Conservation (phyloP, 2,329 filamentous ascomycete genomes). For the Exophiala spinifera region DNA sequence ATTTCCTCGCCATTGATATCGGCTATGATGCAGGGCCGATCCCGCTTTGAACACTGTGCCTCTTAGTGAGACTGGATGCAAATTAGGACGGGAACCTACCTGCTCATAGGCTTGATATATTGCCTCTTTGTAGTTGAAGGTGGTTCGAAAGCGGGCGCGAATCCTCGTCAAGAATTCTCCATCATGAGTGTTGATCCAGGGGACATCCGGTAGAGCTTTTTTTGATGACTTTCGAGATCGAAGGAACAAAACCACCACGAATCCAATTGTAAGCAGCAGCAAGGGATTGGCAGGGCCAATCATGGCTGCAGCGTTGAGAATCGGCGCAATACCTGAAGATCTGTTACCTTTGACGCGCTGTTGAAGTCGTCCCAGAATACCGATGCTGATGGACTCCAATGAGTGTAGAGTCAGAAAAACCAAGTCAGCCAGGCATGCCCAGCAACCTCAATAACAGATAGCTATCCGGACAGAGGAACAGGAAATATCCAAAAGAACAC, state of each 20-base stretch:
- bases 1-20: slow-evolving; percentile 24
- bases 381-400: too few species aligned
- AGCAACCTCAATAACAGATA: too few species aligned
- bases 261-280: neutral
- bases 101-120: slow-evolving; percentile 18
- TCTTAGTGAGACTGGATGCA: neutral
- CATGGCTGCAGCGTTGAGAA: slow-evolving; percentile 7
- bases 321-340: too few species aligned
- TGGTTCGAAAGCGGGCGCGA: slow-evolving; percentile 14
- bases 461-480: too few species aligned
- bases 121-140: slow-evolving; percentile 13
- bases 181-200: slow-evolving; percentile 18
- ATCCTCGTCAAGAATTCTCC: slow-evolving; percentile 14
- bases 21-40: slow-evolving; percentile 16
- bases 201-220: slow-evolving; percentile 14
- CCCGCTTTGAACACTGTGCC: slow-evolving; percentile 17
- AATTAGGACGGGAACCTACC: neutral
- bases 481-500: too few species aligned
- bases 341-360: too few species aligned
- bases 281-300: slow-evolving; percentile 7
- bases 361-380: too few species aligned
- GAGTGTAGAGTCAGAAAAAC: too few species aligned
- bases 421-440: too few species aligned
- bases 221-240: neutral
- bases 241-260: neutral